Conservation (phyloP, 1,139 yeast species). For the Diutina rugosa region DNA sequence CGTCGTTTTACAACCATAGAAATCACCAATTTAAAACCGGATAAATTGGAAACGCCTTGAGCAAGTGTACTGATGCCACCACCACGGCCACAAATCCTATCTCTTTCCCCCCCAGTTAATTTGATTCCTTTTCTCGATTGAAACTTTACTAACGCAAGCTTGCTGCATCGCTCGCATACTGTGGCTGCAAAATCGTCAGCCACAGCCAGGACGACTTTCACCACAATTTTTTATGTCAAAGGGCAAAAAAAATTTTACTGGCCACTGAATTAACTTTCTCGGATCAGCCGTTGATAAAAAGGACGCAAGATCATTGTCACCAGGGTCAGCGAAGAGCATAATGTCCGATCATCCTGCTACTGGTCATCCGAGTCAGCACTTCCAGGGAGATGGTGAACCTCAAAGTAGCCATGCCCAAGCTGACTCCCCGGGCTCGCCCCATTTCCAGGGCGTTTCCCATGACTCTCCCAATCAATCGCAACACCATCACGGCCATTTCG, state of each 20-base stretch:
- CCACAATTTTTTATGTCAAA: background rate
- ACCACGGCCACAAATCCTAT: background rate
- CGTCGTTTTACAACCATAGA: too few species aligned
- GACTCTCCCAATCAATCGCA: too few species aligned
- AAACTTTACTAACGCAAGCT: background rate
- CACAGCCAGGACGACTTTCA: background rate
- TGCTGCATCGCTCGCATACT: background rate
- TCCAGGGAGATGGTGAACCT: too few species aligned
- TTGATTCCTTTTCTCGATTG: background rate
- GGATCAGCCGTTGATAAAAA: background rate
- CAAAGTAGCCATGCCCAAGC: too few species aligned
- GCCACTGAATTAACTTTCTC: background rate
- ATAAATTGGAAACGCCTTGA: too few species aligned
- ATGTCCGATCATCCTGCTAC: background rate
- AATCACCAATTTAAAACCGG: too few species aligned
- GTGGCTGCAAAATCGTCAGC: background rate
- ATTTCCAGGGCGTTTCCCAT: too few species aligned
- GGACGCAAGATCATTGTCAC: background rate
- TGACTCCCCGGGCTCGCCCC: too few species aligned
- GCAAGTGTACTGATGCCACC: background rate
- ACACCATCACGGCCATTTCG: background rate
- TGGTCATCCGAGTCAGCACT: too few species aligned
- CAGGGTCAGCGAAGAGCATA: background rate
- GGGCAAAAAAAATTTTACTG: too few species aligned
- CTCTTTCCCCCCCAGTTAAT: background rate